Conservation (phyloP, 2,329 filamentous ascomycete genomes). For the Penicillium hordei region DNA sequence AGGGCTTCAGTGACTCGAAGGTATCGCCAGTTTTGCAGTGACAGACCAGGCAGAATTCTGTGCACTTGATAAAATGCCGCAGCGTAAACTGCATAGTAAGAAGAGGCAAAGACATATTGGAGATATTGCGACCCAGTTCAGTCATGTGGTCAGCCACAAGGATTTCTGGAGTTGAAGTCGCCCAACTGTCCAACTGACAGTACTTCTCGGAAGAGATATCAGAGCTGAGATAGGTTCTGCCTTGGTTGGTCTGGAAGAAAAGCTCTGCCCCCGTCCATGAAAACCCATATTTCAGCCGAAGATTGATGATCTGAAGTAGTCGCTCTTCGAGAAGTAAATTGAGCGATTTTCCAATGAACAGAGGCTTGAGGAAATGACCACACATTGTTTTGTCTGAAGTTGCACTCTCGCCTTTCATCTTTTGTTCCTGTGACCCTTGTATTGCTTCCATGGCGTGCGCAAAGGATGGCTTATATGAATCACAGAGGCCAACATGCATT, state of each 20-base stretch:
- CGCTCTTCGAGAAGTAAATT: constrained; percentile 66
- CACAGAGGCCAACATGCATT: constrained; percentile 69
- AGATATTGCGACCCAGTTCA: constrained; percentile 21
- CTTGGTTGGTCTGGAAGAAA: constrained; percentile 53
- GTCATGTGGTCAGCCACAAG: constrained; percentile 54
- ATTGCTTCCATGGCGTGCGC: constrained; percentile 57
- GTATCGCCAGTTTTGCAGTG: constrained; percentile 65
- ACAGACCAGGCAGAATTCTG: constrained; percentile 84
- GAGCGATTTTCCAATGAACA: constrained; percentile 70
- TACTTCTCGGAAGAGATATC: constrained; percentile 21
- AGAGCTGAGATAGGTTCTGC: constrained; percentile 23
- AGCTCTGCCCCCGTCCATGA: constrained; percentile 69
- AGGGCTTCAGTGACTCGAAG: constrained; percentile 57
- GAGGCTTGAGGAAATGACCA: constrained; percentile 51
- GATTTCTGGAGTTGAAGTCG: constrained; percentile 38
- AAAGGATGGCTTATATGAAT: constrained; percentile 68
- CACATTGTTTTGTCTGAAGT: not conserved
- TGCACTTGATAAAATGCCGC: constrained; percentile 75
- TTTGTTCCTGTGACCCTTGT: not conserved
- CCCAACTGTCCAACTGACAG: constrained; percentile 25
- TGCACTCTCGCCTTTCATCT: not conserved
- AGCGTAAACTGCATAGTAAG: constrained; percentile 72
- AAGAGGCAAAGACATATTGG: constrained; percentile 55
- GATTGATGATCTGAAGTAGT: constrained; percentile 62
- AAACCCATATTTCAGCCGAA: constrained; percentile 54